Evolutionary conservation across 2,329 filamentous ascomycete species (phyloP).

Genomic region (Pezizomycotina sp.): DNA sequence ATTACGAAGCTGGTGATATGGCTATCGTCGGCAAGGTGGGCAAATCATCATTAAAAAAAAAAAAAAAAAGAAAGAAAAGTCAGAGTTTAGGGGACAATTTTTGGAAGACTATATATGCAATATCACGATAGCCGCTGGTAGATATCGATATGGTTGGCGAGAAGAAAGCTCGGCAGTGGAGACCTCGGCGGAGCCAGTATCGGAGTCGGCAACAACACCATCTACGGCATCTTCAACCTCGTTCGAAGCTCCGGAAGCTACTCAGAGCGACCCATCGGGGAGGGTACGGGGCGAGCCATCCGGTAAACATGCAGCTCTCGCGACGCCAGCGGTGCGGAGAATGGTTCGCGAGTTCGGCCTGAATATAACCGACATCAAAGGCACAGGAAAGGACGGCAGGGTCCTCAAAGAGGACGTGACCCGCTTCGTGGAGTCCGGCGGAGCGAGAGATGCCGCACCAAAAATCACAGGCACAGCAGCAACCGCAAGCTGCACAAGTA

Average conservation of each 20-base stretch:
- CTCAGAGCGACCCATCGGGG: not conserved
- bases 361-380: conserved; percentile 59
- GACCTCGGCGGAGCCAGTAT: conserved; percentile 11
- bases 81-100: not conserved
- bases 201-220: conserved; percentile 19
- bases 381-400: conserved; percentile 78
- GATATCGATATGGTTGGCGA: conserved; percentile 61
- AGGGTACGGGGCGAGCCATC: conserved; percentile 9
- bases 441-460: conserved; percentile 27
- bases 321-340: conserved; percentile 83
- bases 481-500: not conserved
- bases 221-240: conserved; percentile 11
- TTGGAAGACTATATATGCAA: conserved; percentile 1
- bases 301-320: conserved; percentile 38
- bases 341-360: conserved; percentile 65
- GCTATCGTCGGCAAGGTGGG: conserved; percentile 65
- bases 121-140: conserved; percentile 46
- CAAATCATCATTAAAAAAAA: too few species aligned
- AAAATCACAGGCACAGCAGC: conserved; percentile 19
- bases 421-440: conserved; percentile 44
- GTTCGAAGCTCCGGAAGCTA: not conserved
- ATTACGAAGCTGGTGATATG: conserved; percentile 93
- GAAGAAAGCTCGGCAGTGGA: conserved; percentile 17
- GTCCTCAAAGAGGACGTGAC: conserved; percentile 87
- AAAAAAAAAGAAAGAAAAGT: too few species aligned